Evolutionary conservation across 2,329 filamentous ascomycete species (phyloP).

Genomic region (Pleurostoma richardsiae): DNA sequence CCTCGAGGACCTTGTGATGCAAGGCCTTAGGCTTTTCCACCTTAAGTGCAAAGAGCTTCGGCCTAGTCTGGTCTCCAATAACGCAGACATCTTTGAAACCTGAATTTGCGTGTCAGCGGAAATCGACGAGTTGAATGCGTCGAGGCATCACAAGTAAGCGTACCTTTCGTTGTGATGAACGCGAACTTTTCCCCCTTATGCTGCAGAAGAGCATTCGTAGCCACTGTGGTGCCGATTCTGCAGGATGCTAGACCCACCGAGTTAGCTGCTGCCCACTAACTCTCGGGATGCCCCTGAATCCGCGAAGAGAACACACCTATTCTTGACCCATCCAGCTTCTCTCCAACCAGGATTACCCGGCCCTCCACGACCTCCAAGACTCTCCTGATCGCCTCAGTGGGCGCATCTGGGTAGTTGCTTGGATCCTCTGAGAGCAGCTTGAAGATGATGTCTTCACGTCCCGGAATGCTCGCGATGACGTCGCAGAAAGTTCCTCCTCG

Average conservation of each 20-base stretch:
- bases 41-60: slow-evolving; percentile 66
- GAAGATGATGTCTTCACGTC: slow-evolving; percentile 65
- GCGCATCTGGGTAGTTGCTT: slow-evolving; percentile 65
- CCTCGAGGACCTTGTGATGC: slow-evolving; percentile 63
- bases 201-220: slow-evolving; percentile 70
- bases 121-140: neutral
- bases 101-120: neutral
- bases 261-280: slow-evolving; percentile 1
- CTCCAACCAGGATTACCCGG: slow-evolving; percentile 42
- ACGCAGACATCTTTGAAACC: slow-evolving; percentile 64
- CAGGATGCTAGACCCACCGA: slow-evolving; percentile 53
- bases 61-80: slow-evolving; percentile 69
- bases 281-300: neutral
- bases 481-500: slow-evolving; percentile 74
- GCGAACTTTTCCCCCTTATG: slow-evolving; percentile 67
- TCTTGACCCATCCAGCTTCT: slow-evolving; percentile 24
- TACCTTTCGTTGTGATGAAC: slow-evolving; percentile 63
- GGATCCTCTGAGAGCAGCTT: slow-evolving; percentile 73
- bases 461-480: slow-evolving; percentile 59
- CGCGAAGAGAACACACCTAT: slow-evolving; percentile 16
- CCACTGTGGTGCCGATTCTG: slow-evolving; percentile 72
- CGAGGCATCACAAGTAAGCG: slow-evolving; percentile 4
- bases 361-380: slow-evolving; percentile 58
- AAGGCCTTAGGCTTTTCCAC: slow-evolving; percentile 63
- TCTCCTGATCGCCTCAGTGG: slow-evolving; percentile 64